These are phyloP conservation scores for Ambrosiella beaveri DNA, from an alignment of 2,329 filamentous ascomycete genomes.

Conservation along the genomic window DNA sequence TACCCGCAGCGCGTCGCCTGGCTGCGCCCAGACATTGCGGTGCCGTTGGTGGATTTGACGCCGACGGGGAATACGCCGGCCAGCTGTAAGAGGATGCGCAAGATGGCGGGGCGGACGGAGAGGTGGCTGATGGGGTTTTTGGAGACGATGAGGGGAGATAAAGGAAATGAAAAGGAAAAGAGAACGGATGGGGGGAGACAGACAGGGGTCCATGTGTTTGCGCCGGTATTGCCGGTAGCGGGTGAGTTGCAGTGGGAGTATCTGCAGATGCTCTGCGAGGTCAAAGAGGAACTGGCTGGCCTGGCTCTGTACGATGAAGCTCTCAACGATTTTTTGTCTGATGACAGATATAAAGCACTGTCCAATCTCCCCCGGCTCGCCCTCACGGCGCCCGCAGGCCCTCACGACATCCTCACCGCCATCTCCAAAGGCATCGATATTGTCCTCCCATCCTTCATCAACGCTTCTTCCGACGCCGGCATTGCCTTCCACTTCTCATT, in stretches of 20 bases:
- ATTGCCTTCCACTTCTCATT: slow-evolving; percentile 71
- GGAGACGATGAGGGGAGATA: slow-evolving; percentile 18
- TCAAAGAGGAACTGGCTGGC: slow-evolving; percentile 39
- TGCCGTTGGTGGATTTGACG: slow-evolving; percentile 59
- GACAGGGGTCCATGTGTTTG: slow-evolving; percentile 27
- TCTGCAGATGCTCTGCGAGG: slow-evolving; percentile 51
- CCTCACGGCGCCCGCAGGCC: slow-evolving; percentile 50
- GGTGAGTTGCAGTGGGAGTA: slow-evolving; percentile 66
- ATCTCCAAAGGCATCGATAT: slow-evolving; percentile 64
- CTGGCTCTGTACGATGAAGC: slow-evolving; percentile 65
- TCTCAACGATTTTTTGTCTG: slow-evolving; percentile 44
- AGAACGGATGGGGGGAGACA: too few relatives aligned
- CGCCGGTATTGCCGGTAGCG: slow-evolving; percentile 57
- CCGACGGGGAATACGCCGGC: slow-evolving; percentile 35
- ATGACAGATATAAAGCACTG: slow-evolving; percentile 28
- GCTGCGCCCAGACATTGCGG: slow-evolving; percentile 63
- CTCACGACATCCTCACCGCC: slow-evolving; percentile 62
- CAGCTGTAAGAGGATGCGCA: slow-evolving; percentile 48
- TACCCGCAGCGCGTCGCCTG: slow-evolving; percentile 48
- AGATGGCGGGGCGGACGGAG: slow-evolving; percentile 76
- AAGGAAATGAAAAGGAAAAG: slow-evolving; percentile 21
- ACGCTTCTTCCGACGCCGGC: slow-evolving; percentile 60
- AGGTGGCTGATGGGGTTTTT: slow-evolving; percentile 61
- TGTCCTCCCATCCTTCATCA: slow-evolving; percentile 60
- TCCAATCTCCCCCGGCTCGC: slow-evolving; percentile 52